A percentile compares a stretch with the other conserved stretches of the same genome.
Conservation (phyloP, 2,329 filamentous ascomycete genomes). For the Venturia effusa region DNA sequence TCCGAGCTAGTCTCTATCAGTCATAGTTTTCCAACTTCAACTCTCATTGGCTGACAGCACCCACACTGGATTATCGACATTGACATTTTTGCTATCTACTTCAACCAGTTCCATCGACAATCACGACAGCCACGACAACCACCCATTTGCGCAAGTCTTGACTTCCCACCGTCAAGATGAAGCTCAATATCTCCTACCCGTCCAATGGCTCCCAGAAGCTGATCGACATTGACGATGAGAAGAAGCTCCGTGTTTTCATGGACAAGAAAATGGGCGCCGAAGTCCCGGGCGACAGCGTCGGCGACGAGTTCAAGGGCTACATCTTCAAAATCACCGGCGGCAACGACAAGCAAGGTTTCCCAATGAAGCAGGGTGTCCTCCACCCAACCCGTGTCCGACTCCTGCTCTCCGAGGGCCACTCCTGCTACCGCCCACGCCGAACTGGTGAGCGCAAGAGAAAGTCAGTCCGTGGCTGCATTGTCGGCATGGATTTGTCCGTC, state of each 20-base stretch:
- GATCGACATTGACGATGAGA: slow-evolving; percentile 98
- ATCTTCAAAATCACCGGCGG: slow-evolving; percentile 98
- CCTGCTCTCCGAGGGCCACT: slow-evolving; percentile 91
- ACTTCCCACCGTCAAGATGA: slow-evolving; percentile 51
- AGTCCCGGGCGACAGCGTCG: slow-evolving; percentile 86
- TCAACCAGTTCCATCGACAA: neutral
- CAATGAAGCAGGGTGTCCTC: slow-evolving; percentile 99
- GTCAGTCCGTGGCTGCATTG: slow-evolving; percentile 97
- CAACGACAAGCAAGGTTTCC: slow-evolving; percentile 99
- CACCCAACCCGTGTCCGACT: slow-evolving; percentile 97
- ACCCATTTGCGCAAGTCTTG: slow-evolving; percentile 10
- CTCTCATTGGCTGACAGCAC: neutral
- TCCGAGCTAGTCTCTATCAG: neutral
- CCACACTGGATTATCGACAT: neutral
- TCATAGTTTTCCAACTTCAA: neutral
- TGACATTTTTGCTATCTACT: neutral
- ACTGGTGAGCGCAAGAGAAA: slow-evolving; percentile 99
- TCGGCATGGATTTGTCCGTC: slow-evolving; percentile 88
- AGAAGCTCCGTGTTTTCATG: slow-evolving; percentile 98
- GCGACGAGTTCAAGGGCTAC: slow-evolving; percentile 99
- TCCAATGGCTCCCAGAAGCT: slow-evolving; percentile 99
- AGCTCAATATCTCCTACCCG: slow-evolving; percentile 78
- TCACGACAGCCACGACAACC: slow-evolving; percentile 1
- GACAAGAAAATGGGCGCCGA: slow-evolving; percentile 94
- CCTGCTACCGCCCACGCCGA: slow-evolving; percentile 97